phyloP scores from a whole-genome alignment of 352 stramenopile genomes.

The Phytophthora brassicae region DNA sequence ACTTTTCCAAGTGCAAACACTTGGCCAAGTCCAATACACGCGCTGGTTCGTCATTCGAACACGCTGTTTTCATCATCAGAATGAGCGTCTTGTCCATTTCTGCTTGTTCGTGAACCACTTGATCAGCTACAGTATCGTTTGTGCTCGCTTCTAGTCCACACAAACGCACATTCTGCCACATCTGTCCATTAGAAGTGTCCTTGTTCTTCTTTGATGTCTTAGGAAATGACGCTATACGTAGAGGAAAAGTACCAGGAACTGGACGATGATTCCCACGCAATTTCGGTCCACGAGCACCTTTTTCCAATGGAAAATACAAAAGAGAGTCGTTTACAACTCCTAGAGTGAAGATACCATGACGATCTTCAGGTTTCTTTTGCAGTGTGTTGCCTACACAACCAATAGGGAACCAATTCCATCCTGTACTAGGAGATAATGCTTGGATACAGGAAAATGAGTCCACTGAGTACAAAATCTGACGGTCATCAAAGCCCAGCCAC shows the following conservation, averaged over 20 bases:
- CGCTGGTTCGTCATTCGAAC: conserved; percentile 61
- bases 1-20: conserved; percentile 83
- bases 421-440: conserved; percentile 51
- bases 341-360: conserved; percentile 61
- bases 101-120: conserved; percentile 63
- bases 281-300: conserved; percentile 39
- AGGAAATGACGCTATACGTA: conserved; percentile 60
- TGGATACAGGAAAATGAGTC: conserved; percentile 71
- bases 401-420: conserved; percentile 75
- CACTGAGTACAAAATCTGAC: conserved; percentile 66
- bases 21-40: conserved; percentile 78
- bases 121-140: conserved; percentile 36
- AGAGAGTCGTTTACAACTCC: conserved; percentile 74
- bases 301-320: conserved; percentile 73
- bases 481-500: conserved; percentile 83
- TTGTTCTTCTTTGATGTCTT: conserved; percentile 46
- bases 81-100: conserved; percentile 86
- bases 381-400: conserved; percentile 63
- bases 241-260: conserved; percentile 62
- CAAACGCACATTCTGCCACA: conserved; percentile 75
- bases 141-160: conserved; percentile 34
- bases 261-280: conserved; percentile 74
- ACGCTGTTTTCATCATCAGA: conserved; percentile 83
- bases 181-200: conserved; percentile 37
- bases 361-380: conserved; percentile 60